Conservation (phyloP, 495 filamentous ascomycete species). For the Penicillium odoratum region DNA sequence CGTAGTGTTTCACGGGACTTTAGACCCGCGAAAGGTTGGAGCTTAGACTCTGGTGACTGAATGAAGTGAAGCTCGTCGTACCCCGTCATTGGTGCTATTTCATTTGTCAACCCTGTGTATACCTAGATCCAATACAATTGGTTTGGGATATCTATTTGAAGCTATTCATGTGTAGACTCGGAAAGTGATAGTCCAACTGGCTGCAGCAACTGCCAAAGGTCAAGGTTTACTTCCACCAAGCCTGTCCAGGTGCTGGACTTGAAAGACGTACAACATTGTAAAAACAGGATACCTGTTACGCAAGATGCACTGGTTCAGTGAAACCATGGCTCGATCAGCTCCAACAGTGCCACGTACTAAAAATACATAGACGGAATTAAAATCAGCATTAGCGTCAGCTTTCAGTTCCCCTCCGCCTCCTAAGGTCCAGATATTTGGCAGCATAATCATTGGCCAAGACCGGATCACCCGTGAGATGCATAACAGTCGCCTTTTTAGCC, state of each 20-base stretch:
- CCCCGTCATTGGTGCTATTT: slow-evolving; percentile 18
- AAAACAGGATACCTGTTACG: neutral
- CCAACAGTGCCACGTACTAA: neutral
- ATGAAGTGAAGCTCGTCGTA: slow-evolving; percentile 22
- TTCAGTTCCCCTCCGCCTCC: slow-evolving; percentile 32
- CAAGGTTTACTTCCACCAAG: too few relatives aligned
- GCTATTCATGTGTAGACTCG: too few relatives aligned
- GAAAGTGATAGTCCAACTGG: too few relatives aligned
- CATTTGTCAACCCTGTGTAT: slow-evolving; percentile 4
- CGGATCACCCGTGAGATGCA: slow-evolving; percentile 71
- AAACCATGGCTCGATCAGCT: neutral
- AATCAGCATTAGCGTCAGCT: slow-evolving; percentile 9
- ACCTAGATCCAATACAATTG: slow-evolving; percentile 12
- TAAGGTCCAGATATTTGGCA: slow-evolving; percentile 64
- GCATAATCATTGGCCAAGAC: slow-evolving; percentile 74
- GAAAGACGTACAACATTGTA: neutral
- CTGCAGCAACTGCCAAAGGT: too few relatives aligned
- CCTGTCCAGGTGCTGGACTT: neutral
- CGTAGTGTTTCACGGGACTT: slow-evolving; percentile 16
- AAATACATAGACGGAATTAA: neutral
- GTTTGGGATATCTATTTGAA: slow-evolving; percentile 1
- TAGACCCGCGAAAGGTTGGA: slow-evolving; percentile 16
- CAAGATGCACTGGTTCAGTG: neutral
- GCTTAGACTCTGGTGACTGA: slow-evolving; percentile 15
- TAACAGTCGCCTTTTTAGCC: slow-evolving; percentile 81